phyloP scores from a whole-genome alignment of 2,329 filamentous ascomycete genomes.

The Phoma sp. region DNA sequence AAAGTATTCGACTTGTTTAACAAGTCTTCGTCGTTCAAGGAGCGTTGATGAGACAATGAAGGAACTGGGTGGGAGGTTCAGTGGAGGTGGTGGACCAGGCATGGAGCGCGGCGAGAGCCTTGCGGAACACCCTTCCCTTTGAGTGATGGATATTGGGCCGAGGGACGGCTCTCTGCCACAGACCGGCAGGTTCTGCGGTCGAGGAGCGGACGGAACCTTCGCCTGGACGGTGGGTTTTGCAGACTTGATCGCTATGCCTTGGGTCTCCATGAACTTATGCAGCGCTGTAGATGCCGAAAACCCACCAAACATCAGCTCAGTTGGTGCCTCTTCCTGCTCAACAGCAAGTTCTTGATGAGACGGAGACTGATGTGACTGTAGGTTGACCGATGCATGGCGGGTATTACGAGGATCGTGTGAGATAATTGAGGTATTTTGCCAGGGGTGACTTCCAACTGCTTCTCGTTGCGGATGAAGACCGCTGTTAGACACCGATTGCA shows the following conservation, averaged over 20 bases:
- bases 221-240: not conserved
- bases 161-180: not conserved
- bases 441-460: constrained; percentile 1
- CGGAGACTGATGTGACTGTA: not conserved
- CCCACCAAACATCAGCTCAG: constrained; percentile 43
- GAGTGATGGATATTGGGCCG: not conserved
- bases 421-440: not conserved
- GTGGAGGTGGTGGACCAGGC: not conserved
- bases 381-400: not conserved
- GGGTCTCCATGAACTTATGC: constrained; percentile 60
- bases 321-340: constrained; percentile 6
- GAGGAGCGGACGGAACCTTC: not conserved
- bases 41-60: constrained; percentile 63
- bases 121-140: too few species aligned
- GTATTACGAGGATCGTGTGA: not conserved
- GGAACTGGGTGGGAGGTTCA: constrained; percentile 32
- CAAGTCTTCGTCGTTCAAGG: constrained; percentile 54
- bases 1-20: constrained; percentile 59
- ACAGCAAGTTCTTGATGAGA: not conserved
- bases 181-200: not conserved
- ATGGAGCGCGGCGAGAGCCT: not conserved
- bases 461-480: not conserved
- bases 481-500: not conserved
- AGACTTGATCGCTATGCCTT: constrained; percentile 40
- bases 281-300: constrained; percentile 56